Evolutionary conservation across 2,329 filamentous ascomycete genomes (phyloP).

Genomic region (Hypoxylon sp.): DNA sequence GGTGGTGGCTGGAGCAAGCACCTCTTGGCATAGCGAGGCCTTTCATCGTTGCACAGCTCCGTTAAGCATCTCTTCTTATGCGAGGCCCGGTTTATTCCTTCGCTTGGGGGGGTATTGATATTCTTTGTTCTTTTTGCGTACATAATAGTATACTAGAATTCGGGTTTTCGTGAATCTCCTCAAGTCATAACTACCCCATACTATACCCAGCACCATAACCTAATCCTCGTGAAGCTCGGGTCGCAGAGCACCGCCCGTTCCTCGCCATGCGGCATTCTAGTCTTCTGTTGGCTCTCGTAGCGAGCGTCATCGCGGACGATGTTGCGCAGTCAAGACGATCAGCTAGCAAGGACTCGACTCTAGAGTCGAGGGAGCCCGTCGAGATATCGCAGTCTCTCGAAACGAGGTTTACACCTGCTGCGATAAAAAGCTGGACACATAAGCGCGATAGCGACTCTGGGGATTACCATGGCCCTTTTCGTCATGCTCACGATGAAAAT

Average conservation of each 20-base stretch:
- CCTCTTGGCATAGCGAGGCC: slow-evolving; percentile 21
- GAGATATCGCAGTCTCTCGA: slow-evolving; percentile 10
- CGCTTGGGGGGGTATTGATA: no score
- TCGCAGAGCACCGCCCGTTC: slow-evolving; percentile 2
- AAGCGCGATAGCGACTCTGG: slow-evolving; percentile 9
- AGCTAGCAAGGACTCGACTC: neutral
- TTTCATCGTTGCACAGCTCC: slow-evolving; percentile 17
- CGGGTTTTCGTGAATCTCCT: slow-evolving; percentile 16
- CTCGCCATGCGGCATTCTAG: slow-evolving; percentile 24
- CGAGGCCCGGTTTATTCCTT: no score
- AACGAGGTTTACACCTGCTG: slow-evolving; percentile 12
- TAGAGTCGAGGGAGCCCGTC: slow-evolving; percentile 13
- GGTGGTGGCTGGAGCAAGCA: slow-evolving; percentile 28
- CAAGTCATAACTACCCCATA: neutral
- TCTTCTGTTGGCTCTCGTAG: slow-evolving; percentile 24
- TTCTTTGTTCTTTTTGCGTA: no score
- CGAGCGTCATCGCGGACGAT: slow-evolving; percentile 13
- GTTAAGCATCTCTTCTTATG: no score
- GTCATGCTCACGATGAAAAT: neutral
- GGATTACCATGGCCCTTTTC: neutral
- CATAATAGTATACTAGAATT: slow-evolving; percentile 1
- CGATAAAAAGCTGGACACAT: neutral
- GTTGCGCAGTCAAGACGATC: slow-evolving; percentile 4
- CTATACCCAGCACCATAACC: no score
- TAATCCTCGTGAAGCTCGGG: slow-evolving; percentile 3